Evolutionary conservation across 2,329 filamentous ascomycete species (phyloP), one percentile per base, ranked within the genome.

Genomic region (Albophoma yamanashiensis): DNA sequence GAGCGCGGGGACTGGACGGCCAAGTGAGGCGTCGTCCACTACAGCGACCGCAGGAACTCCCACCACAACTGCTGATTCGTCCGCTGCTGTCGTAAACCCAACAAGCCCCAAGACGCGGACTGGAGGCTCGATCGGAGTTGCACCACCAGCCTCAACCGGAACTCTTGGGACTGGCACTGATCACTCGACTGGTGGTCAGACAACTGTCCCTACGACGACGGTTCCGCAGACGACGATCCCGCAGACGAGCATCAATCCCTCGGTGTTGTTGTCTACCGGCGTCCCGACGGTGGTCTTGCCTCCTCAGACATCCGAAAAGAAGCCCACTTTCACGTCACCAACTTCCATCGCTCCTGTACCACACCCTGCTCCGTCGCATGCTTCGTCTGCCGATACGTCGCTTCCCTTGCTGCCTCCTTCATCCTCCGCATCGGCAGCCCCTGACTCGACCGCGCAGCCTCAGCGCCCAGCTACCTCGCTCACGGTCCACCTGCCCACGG

Each of bases 401-500:
- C 27, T 34, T 34, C 27, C 50, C 50, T 15, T 53, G 50, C 38
- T 45, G 0, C 57, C 61, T 20, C 60, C 65, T 3, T 53, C 62
- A 22, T 64, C 67, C 20, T 61, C 66, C 8, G 22, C 56, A 56
- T 3, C 59, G 20, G 36, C n/a, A 56, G 40, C 20, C 59, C 50
- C 50, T 4, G 50, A 11, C 31, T 38, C 50, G n/a, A 22, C 50
- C 20, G 36, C 31, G 50, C 31, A 22, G 22, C 7, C 31, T 55
- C 50, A 36, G 20, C 50, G 20, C 62, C 66, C 2, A 58, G 55
- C 8, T 55, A 38, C 61, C 7, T 50, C 62, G 27, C 53, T 60
- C 34, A 58, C 62, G 22, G 57, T 67, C 31, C 62, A 60, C 9
- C 67, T 82, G 9, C 80, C 81, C 0, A 81, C 80, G 0, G 69